Conservation (phyloP, 2,329 filamentous ascomycete genomes). For the Phialophora chinensis region DNA sequence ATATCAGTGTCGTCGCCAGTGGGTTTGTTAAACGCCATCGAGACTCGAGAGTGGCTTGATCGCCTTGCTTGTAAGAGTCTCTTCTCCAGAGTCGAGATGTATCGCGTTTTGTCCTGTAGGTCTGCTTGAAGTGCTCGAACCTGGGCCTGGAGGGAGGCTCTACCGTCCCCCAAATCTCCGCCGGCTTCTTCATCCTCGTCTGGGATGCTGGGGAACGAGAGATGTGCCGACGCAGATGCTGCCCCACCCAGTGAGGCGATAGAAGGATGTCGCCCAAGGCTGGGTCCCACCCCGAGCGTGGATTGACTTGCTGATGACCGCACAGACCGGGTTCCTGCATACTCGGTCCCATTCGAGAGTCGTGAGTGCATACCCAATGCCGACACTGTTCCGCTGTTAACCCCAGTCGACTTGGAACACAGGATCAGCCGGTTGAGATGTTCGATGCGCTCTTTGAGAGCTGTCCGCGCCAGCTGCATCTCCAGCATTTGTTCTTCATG, state of each 20-base stretch:
- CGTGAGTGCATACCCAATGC: constrained; percentile 69
- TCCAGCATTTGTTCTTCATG: constrained; percentile 98
- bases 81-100: constrained; percentile 92
- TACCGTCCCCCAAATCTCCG: constrained; percentile 85
- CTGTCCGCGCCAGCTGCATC: constrained; percentile 95
- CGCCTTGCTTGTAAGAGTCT: constrained; percentile 86
- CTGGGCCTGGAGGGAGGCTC: constrained; percentile 80
- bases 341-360: constrained; percentile 56
- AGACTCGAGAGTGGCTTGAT: constrained; percentile 86
- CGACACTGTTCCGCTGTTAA: constrained; percentile 80
- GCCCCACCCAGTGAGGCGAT: constrained; percentile 64
- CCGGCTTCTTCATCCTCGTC: constrained; percentile 69
- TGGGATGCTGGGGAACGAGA: constrained; percentile 45
- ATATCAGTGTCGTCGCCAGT: constrained; percentile 77
- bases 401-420: constrained; percentile 92
- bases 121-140: constrained; percentile 94
- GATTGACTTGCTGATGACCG: constrained; percentile 75
- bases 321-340: constrained; percentile 57
- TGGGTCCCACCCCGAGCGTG: constrained; percentile 54
- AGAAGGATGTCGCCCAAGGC: constrained; percentile 69
- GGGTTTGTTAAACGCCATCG: constrained; percentile 72
- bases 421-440: constrained; percentile 94
- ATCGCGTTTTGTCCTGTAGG: constrained; percentile 93
- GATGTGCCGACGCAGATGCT: constrained; percentile 44
- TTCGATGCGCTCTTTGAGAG: constrained; percentile 95